These are phyloP conservation scores for Lactifluus volemus DNA, from an alignment of 768 basidiomycete species.

Conservation along the genomic window DNA sequence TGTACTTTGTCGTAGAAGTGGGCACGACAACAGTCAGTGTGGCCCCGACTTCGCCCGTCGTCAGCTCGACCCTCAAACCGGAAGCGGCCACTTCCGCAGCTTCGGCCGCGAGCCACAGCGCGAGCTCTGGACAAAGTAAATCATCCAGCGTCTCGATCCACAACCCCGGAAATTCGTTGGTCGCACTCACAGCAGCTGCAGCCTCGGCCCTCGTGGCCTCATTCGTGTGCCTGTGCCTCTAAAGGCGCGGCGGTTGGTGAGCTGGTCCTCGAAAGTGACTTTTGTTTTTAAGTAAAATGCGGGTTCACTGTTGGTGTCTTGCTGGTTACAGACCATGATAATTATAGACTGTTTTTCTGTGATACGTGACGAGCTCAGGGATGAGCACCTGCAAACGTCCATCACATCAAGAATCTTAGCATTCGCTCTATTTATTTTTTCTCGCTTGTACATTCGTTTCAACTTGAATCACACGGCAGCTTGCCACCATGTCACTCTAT, in stretches of 20 bases:
- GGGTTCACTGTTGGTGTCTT: not conserved
- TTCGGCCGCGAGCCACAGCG: not conserved
- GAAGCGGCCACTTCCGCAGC: not conserved
- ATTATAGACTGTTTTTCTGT: not conserved
- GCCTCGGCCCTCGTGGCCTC: not conserved
- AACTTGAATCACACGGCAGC: no score
- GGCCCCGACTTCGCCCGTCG: conserved; percentile 55
- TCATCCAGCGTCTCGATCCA: not conserved
- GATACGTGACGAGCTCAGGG: not conserved
- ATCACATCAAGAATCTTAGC: no score
- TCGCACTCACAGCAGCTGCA: not conserved
- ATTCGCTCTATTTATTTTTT: no score
- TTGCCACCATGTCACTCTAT: no score
- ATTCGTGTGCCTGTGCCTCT: not conserved
- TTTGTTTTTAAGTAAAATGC: not conserved
- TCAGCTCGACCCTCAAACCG: conserved; percentile 47
- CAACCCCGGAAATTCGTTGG: not conserved
- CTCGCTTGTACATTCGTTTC: no score
- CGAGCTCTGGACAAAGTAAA: not conserved
- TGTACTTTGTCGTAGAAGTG: conserved; percentile 66
- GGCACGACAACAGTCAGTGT: conserved; percentile 48
- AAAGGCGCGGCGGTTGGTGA: not conserved
- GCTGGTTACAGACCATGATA: not conserved
- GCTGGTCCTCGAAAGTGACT: no score
- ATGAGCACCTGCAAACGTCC: no score